phyloP scores from a whole-genome alignment of 352 stramenopile species.

The Phytophthora sp. region DNA sequence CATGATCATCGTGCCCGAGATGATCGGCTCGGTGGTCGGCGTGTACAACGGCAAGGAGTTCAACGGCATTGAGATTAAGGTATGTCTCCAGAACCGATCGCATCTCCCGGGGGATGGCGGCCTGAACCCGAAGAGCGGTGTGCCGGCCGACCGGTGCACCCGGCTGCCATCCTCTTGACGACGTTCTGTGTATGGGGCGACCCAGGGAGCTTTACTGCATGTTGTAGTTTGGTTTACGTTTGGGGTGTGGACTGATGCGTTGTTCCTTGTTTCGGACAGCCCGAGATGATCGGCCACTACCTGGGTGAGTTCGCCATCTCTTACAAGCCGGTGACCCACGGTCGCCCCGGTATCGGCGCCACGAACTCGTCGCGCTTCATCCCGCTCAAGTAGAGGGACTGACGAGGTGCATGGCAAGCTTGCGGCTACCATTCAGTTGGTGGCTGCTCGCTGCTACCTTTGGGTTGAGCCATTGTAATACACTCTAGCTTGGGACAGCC shows the following conservation, averaged over 20 bases:
- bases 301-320: conserved; percentile 99
- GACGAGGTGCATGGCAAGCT: conserved; percentile 19
- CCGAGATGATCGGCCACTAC: conserved; percentile 99
- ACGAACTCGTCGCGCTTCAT: conserved; percentile 99
- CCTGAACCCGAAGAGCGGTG: conserved; percentile 79
- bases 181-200: conserved; percentile 92
- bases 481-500: conserved; percentile 43
- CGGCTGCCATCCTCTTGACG: conserved; percentile 75
- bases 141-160: conserved; percentile 1
- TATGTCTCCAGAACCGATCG: conserved; percentile 88
- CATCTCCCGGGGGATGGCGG: conserved; percentile 82
- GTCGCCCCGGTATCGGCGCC: conserved; percentile 98
- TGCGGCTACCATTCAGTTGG: conserved; percentile 22
- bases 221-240: neutral
- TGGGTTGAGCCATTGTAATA: conserved; percentile 89
- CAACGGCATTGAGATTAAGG: conserved; percentile 99
- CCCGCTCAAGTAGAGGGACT: conserved; percentile 95
- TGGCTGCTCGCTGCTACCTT: conserved; percentile 37
- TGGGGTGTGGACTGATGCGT: conserved; percentile 24
- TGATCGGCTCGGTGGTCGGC: conserved; percentile 99
- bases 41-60: conserved; percentile 99
- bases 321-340: conserved; percentile 98
- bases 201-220: conserved; percentile 72
- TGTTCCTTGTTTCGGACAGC: conserved; percentile 52
- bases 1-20: conserved; percentile 99